Conservation (phyloP, 2,329 filamentous ascomycete genomes). For the Exophiala mesophila region DNA sequence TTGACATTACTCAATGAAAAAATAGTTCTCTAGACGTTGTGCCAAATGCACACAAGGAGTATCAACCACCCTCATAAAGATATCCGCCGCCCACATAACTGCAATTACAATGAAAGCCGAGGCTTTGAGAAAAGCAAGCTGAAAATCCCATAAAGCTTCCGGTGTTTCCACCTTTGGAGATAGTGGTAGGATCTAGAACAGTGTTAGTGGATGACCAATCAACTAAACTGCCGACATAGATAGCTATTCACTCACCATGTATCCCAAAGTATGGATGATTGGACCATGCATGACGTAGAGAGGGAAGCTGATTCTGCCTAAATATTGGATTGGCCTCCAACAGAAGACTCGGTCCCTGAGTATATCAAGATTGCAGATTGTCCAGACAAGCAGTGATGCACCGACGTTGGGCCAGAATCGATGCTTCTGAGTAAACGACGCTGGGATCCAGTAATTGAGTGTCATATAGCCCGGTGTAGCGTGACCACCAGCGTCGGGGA, state of each 20-base stretch:
- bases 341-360: constrained; percentile 39
- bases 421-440: constrained; percentile 39
- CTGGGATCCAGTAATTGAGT: constrained; percentile 36
- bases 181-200: constrained; percentile 31
- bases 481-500: constrained; percentile 34
- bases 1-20: background rate
- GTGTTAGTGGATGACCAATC: no score
- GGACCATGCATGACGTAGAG: constrained; percentile 46
- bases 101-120: constrained; percentile 37
- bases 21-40: background rate
- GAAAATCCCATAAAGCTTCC: constrained; percentile 33
- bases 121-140: constrained; percentile 37
- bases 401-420: constrained; percentile 43
- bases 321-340: constrained; percentile 38
- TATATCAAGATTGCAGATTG: constrained; percentile 37
- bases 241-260: constrained; percentile 36
- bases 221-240: no score
- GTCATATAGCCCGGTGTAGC: constrained; percentile 41
- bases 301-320: constrained; percentile 45
- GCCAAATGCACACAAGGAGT: constrained; percentile 45
- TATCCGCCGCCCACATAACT: constrained; percentile 52
- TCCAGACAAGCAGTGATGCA: constrained; percentile 39
- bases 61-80: constrained; percentile 57
- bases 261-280: constrained; percentile 40
- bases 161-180: constrained; percentile 29